Evolutionary conservation across 352 stramenopile species (phyloP).

Genomic region (Phytophthora parvispora): DNA sequence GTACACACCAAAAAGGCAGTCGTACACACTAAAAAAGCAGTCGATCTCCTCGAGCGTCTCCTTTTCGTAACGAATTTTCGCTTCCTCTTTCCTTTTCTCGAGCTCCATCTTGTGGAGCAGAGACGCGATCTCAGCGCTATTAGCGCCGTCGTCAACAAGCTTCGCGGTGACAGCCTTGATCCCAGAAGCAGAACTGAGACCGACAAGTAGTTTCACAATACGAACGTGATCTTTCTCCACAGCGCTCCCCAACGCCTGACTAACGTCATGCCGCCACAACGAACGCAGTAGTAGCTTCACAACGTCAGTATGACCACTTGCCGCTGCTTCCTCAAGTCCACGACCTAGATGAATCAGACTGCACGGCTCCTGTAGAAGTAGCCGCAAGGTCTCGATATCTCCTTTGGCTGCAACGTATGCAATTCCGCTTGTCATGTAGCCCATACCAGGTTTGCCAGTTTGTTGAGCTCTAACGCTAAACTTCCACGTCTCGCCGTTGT

Average conservation of each 20-base stretch:
- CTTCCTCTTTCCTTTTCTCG: background rate
- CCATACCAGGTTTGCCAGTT: background rate
- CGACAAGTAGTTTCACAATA: background rate
- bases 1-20: no score
- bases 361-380: constrained; percentile 1
- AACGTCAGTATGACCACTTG: background rate
- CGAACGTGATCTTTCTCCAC: background rate
- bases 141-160: background rate
- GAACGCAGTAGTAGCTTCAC: background rate
- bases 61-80: no score
- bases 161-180: background rate
- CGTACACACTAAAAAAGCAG: no score
- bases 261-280: background rate
- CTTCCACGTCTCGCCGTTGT: no score
- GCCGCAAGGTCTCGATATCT: background rate
- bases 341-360: background rate
- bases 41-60: no score
- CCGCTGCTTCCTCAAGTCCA: background rate
- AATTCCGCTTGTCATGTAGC: background rate
- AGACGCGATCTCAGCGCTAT: background rate
- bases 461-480: background rate
- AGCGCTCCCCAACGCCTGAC: background rate
- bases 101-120: background rate
- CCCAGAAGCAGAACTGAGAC: background rate
- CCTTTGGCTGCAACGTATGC: background rate